Evolutionary conservation across 2,329 filamentous ascomycete species (phyloP), one percentile per base, ranked within the genome.

Genomic region (Pseudopyricularia javanii): DNA sequence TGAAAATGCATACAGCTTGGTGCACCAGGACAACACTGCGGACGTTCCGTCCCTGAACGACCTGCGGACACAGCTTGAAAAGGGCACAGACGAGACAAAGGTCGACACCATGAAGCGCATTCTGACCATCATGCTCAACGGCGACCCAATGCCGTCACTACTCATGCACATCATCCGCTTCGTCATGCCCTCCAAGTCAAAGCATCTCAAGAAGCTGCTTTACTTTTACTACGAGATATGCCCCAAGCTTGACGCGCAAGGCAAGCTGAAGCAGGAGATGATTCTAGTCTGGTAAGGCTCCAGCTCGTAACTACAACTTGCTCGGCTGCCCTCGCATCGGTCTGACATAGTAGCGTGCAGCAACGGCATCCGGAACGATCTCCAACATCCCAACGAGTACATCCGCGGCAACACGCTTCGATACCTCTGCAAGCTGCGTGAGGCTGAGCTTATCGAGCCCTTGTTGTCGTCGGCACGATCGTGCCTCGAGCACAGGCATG

Each of bases 141-240:
- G 93, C 61, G 91, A 98, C 66, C 85, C 93, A 40, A 93, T 98
- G 85, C 86, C 91, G 26, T 85, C 90, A 61, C 78, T 98, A 20
- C 83, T 98, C 62, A 98, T 98, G 93, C 93, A 97, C 74, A 98
- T 98, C 65, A 98, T 98, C 69, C 89, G 93, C 68, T 98, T 98
- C 68, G 91, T 98, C 62, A 98, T 98, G 93, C 93, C 93, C 14
- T 95, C 90, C 58, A 96, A 94, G 75, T 89, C 87, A 70, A 98
- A 98, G 74, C 76, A 86, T 43, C 76, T 98, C 63, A 98, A 98
- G 81, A 98, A 98, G 76, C 79, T 98, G 56, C 80, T 98, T 53
- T 98, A 98, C 73, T 93, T 98, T 70, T 98, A 98, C 75, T 96
- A 97, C 68, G 93, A 98, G 73, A 93, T 97, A 67, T 97, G 93